Evolutionary conservation across 2,329 filamentous ascomycete genomes (phyloP).

Genomic region (Diplodia mutila): DNA sequence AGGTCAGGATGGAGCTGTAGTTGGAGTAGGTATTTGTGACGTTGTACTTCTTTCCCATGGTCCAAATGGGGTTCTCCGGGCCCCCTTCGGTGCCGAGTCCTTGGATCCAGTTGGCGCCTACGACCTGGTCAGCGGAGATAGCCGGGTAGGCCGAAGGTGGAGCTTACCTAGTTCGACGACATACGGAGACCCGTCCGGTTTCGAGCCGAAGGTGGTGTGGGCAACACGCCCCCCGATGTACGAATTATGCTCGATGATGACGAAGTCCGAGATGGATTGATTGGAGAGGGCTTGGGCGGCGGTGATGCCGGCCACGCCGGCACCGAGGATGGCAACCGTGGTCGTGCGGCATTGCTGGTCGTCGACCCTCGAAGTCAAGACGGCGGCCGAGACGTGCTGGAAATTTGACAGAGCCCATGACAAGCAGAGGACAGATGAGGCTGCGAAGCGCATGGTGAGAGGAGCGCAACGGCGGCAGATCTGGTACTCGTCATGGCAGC

Average conservation of each 20-base stretch:
- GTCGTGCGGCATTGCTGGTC: conserved; percentile 38
- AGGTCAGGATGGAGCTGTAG: conserved; percentile 62
- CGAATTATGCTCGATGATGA: conserved; percentile 67
- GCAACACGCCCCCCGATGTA: conserved; percentile 65
- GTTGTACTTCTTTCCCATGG: conserved; percentile 61
- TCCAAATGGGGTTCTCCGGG: conserved; percentile 66
- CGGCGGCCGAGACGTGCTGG: conserved; percentile 27
- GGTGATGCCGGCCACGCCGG: conserved; percentile 65
- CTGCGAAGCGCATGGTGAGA: conserved; percentile 1
- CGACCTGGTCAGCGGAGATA: not conserved
- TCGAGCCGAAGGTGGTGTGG: conserved; percentile 61
- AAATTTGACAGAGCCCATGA: not conserved
- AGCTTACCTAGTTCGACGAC: conserved; percentile 58
- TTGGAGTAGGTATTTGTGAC: conserved; percentile 62
- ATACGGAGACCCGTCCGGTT: conserved; percentile 55
- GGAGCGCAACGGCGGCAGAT: not conserved
- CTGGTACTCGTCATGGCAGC: not conserved
- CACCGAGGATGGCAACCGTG: conserved; percentile 51
- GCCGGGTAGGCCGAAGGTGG: not conserved
- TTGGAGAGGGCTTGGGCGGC: conserved; percentile 67
- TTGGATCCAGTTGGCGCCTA: conserved; percentile 68
- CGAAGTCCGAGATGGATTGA: conserved; percentile 63
- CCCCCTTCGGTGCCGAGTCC: conserved; percentile 43
- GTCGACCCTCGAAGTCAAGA: conserved; percentile 27
- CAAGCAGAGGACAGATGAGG: not conserved